Base-by-base conservation (phyloP, 805 yeast genomes). In the Sugiyamaella floridensis region DNA sequence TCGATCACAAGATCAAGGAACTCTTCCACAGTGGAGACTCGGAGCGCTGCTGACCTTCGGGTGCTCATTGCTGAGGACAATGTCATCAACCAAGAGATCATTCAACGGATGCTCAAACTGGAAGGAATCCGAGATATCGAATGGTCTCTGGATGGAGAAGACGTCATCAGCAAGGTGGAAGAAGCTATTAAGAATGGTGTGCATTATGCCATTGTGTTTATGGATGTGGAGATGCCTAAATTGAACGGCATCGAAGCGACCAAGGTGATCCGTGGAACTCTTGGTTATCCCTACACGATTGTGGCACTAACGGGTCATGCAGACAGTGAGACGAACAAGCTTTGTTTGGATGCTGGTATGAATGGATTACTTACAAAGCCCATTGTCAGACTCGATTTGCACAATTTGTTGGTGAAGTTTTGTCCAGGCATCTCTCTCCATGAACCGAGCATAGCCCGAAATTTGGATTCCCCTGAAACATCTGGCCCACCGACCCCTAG, bases 221-320 rank as follows among this genome's bases (percentile, higher is more conserved):
- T 92, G 99, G 99, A 92, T 69, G 95, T 92, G 48, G 97, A 92
- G 69, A 92, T 92, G 98, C 98, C 98, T 2, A 84, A 81, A 61
- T 75, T 90, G 60, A 97, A 92, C 65, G 99, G 99, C 5, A 70
- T 89, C 22, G 74, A 82, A 26, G 96, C 98, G 0, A 90, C 98
- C 0, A 80, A 75, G 55, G 75, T 78, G 62, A 85, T 92, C 40
- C 75, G 97, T 43, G 69, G 74, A 15, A 82, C 85, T 45, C 67
- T 86, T 54, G 71, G 76, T 2, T 87, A 79, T 63, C 66, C 67
- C 0, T 78, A 79, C 9, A 97, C 97, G 0, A 89, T 93, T 54
- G 90, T 92, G 45, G 98, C 97, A 0, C 76, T 93, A 50, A 90
- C 98, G 0, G 98, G 97, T 0, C 90, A 85, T 72, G 96, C 97